Evolutionary conservation across 352 stramenopile genomes (phyloP).

Genomic region (Pythium plurisporium): DNA sequence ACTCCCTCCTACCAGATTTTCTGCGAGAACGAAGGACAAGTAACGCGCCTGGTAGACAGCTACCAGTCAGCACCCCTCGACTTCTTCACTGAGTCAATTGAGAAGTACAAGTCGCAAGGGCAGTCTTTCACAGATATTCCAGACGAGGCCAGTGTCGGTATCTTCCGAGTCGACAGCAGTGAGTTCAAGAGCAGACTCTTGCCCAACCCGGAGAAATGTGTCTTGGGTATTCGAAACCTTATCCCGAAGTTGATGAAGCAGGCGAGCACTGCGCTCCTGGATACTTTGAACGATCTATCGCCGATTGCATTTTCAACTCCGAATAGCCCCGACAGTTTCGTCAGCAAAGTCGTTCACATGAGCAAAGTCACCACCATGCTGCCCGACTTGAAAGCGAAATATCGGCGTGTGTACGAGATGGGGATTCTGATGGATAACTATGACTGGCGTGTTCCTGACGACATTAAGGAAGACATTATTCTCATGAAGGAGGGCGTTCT

Average conservation of each 20-base stretch:
- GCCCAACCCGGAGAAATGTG: slow-evolving; percentile 85
- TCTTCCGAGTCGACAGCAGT: slow-evolving; percentile 89
- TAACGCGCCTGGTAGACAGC: slow-evolving; percentile 50
- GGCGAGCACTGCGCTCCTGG: slow-evolving; percentile 67
- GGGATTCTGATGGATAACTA: slow-evolving; percentile 90
- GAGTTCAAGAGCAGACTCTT: slow-evolving; percentile 86
- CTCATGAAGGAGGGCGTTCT: slow-evolving; percentile 92
- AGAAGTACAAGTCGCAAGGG: slow-evolving; percentile 75
- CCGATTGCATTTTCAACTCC: slow-evolving; percentile 74
- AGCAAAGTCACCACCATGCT: slow-evolving; percentile 55
- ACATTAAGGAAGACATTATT: slow-evolving; percentile 91
- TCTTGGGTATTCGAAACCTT: slow-evolving; percentile 73
- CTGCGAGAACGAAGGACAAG: slow-evolving; percentile 77
- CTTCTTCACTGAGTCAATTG: slow-evolving; percentile 76
- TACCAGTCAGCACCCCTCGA: slow-evolving; percentile 74
- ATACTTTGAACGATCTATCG: slow-evolving; percentile 81
- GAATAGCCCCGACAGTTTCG: slow-evolving; percentile 70
- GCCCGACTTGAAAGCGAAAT: slow-evolving; percentile 59
- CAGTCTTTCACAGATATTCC: slow-evolving; percentile 85
- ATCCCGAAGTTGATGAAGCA: slow-evolving; percentile 91
- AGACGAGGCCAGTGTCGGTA: slow-evolving; percentile 80
- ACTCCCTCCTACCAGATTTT: slow-evolving; percentile 85
- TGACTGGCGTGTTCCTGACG: slow-evolving; percentile 87
- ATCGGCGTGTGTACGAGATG: slow-evolving; percentile 84
- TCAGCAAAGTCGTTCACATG: slow-evolving; percentile 89